phyloP scores from a whole-genome alignment of 176 grass and related monocot genomes.

The Triticum monococcum region DNA sequence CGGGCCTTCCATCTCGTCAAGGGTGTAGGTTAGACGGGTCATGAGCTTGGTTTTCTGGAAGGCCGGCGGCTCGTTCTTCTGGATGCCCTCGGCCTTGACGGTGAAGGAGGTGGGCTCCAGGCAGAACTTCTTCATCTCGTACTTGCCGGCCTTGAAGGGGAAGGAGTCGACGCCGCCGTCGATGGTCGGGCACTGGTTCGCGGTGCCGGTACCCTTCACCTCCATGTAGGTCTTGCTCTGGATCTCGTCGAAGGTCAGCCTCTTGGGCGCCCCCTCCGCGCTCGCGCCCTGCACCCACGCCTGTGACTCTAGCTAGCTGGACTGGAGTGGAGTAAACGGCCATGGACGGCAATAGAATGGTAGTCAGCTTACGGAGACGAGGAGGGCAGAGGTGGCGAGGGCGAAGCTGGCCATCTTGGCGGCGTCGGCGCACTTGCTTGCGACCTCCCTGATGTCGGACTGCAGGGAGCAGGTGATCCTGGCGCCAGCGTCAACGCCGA shows the following conservation, averaged over 20 bases:
- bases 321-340: not conserved
- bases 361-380: constrained; percentile 53
- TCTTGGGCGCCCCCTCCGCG: constrained; percentile 60
- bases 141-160: constrained; percentile 79
- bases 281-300: constrained; percentile 49
- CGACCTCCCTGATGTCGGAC: constrained; percentile 54
- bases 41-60: constrained; percentile 96
- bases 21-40: constrained; percentile 91
- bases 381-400: constrained; percentile 77
- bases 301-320: not conserved
- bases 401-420: constrained; percentile 85
- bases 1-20: constrained; percentile 84
- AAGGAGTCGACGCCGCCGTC: constrained; percentile 54
- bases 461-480: constrained; percentile 68
- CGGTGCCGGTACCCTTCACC: constrained; percentile 84
- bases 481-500: not conserved
- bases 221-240: constrained; percentile 93
- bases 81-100: constrained; percentile 69
- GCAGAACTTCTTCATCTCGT: constrained; percentile 80
- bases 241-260: constrained; percentile 85
- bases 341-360: not conserved
- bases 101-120: constrained; percentile 92
- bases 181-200: constrained; percentile 83
- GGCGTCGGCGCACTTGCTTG: constrained; percentile 52
- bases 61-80: constrained; percentile 67